Conservation (phyloP, 768 basidiomycete species). For the Kwoniella mangroviensis region DNA sequence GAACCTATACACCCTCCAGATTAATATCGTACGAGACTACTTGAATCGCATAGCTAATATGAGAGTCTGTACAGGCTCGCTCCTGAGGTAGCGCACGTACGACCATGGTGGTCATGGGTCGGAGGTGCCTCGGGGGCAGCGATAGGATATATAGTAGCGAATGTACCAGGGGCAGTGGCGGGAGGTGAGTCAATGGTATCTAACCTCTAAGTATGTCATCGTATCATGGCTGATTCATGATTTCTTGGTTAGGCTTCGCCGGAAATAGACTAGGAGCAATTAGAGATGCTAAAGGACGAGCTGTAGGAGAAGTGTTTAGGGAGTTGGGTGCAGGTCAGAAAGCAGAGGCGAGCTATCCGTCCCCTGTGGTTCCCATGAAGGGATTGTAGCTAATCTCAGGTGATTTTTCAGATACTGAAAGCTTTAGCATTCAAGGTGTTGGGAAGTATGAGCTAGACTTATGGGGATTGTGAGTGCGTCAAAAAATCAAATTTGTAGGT, state of each 20-base stretch:
- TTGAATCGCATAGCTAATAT: neutral
- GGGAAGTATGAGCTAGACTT: constrained; percentile 62
- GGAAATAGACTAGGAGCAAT: constrained; percentile 90
- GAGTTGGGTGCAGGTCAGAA: constrained; percentile 77
- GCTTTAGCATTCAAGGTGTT: constrained; percentile 82
- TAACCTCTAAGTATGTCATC: no score
- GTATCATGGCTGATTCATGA: constrained; percentile 25
- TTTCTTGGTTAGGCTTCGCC: constrained; percentile 63
- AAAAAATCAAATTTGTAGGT: no score
- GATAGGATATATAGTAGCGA: constrained; percentile 69
- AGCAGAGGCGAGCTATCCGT: constrained; percentile 70
- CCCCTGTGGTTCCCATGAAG: neutral
- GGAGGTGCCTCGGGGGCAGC: constrained; percentile 64
- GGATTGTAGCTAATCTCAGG: constrained; percentile 19
- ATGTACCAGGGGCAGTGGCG: constrained; percentile 81
- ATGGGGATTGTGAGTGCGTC: no score
- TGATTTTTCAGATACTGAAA: constrained; percentile 68
- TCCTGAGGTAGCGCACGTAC: constrained; percentile 55
- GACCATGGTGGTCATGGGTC: constrained; percentile 55
- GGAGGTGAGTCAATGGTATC: no score
- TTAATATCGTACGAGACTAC: neutral
- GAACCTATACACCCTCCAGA: neutral
- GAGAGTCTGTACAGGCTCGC: constrained; percentile 43
- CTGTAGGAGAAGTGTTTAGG: constrained; percentile 83
- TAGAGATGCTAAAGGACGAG: constrained; percentile 89